A percentile compares a stretch with the other conserved stretches of the same genome.
phyloP scores from a whole-genome alignment of 495 filamentous ascomycete species.

The Neurospora sp. region DNA sequence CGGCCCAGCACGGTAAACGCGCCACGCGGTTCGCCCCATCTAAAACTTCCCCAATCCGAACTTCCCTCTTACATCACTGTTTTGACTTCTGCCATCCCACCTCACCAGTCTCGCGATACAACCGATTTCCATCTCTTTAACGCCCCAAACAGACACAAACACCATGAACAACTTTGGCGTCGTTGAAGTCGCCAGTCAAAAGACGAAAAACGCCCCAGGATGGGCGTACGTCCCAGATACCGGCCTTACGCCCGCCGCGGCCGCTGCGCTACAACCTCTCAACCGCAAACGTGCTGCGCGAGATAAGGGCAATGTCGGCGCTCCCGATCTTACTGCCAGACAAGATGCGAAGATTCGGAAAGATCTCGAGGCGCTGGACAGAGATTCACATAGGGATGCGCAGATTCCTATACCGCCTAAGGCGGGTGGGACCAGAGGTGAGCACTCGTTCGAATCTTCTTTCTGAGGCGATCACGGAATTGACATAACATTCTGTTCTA shows the following conservation, averaged over 20 bases:
- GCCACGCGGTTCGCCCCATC: background rate
- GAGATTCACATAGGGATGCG: conserved; percentile 65
- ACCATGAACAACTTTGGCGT: conserved; percentile 51
- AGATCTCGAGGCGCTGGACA: conserved; percentile 70
- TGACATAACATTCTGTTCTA: background rate
- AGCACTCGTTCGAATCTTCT: background rate
- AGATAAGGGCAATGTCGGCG: conserved; percentile 42
- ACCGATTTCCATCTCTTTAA: background rate
- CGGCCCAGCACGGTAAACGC: background rate
- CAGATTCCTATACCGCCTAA: conserved; percentile 52
- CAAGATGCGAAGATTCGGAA: conserved; percentile 69
- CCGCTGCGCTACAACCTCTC: conserved; percentile 26
- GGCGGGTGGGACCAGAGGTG: conserved; percentile 17
- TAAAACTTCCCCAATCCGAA: background rate
- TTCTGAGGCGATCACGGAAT: background rate
- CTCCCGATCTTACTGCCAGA: conserved; percentile 53
- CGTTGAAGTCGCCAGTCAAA: conserved; percentile 63
- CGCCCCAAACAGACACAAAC: background rate
- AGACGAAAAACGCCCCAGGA: conserved; percentile 60
- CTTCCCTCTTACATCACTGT: background rate
- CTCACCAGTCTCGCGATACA: background rate
- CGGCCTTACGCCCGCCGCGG: conserved; percentile 49
- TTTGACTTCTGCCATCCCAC: background rate
- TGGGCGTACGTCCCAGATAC: conserved; percentile 83
- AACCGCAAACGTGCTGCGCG: conserved; percentile 56